Base-by-base conservation (phyloP, 177 flowering plant species). In the Tripterygium wilfordii region DNA sequence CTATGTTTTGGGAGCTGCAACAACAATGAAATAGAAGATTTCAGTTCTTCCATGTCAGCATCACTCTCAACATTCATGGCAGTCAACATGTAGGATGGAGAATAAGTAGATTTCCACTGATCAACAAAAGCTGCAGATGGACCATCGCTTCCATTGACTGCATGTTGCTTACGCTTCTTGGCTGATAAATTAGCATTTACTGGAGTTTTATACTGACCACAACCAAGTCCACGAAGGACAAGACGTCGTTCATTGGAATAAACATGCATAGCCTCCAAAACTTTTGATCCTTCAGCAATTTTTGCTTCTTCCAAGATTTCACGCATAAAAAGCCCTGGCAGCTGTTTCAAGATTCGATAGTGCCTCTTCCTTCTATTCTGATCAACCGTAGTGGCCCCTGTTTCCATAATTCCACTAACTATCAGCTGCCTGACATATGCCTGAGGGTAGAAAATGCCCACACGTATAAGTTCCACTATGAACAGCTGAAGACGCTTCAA, bases 381-480 rank as follows among this genome's bases (percentile, higher is more conserved):
- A 35, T 83, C 82, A 37, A 42, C 56, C 12, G 42, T 37, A 44
- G 80, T 44, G 26, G 62, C 85, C 67, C 42, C 56, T 29, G 46
- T 53, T 58, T 88, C 96, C 74, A 85, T 71, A 33, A 82, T 66
- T 36, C 97, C 97, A 69, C 99, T 88, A 42, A 90, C 80, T 39
- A 94, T 74, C 31, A 94, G 69, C 79, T 94, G 96, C 71, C 99
- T 81, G 19, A 70, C 87, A 76, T 94, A 94, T 17, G 82, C 83
- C 59, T 64, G 88, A 23, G 99, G 99, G 47, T 71, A 76, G 56
- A 94, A 94, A 25, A 94, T 78, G 19, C 97, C 91, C 46, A 78
- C 67, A 24, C 73, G 73, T 37, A 78, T 73, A 15, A 94, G 86
- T 57, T 90, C 99, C 53, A 74, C 60, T 32, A 90, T 52, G 21